Evolutionary conservation across 1,284 basidiomycete species (phyloP).

Genomic region (Puccinia polysora): DNA sequence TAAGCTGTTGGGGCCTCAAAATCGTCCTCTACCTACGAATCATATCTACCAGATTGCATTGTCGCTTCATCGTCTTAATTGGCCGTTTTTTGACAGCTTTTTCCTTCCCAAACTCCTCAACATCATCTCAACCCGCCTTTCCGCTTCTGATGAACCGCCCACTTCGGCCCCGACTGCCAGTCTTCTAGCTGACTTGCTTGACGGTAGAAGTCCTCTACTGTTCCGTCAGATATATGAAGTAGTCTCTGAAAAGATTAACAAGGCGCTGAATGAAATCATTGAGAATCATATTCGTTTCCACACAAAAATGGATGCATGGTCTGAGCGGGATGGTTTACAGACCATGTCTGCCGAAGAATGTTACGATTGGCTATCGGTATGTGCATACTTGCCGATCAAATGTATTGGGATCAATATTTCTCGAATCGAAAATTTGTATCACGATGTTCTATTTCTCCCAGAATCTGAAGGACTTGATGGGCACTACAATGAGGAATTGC

Average conservation of each 20-base stretch:
- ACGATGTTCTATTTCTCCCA: background rate
- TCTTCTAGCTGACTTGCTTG: constrained; percentile 19
- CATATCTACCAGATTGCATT: constrained; percentile 17
- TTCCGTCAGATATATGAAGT: background rate
- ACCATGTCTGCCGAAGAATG: constrained; percentile 26
- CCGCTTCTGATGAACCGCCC: background rate
- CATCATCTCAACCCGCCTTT: constrained; percentile 15
- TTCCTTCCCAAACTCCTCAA: constrained; percentile 21
- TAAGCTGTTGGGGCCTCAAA: constrained; percentile 14
- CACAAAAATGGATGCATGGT: background rate
- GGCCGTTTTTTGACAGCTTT: constrained; percentile 34
- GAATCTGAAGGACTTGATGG: background rate
- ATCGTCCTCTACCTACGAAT: background rate
- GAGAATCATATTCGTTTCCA: constrained; percentile 18
- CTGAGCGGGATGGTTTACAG: background rate
- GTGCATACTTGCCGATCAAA: constrained; percentile 1
- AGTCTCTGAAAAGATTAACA: background rate
- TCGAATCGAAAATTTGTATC: constrained; percentile 15
- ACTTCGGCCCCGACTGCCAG: constrained; percentile 28
- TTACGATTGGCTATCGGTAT: constrained; percentile 34
- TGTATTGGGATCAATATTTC: background rate
- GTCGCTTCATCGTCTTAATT: constrained; percentile 30
- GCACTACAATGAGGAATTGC: background rate
- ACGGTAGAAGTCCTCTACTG: constrained; percentile 13
- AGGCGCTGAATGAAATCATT: constrained; percentile 17